These are phyloP conservation scores for Leishmania mexicana DNA, from an alignment of 208 protist genomes.

Conservation along the genomic window DNA sequence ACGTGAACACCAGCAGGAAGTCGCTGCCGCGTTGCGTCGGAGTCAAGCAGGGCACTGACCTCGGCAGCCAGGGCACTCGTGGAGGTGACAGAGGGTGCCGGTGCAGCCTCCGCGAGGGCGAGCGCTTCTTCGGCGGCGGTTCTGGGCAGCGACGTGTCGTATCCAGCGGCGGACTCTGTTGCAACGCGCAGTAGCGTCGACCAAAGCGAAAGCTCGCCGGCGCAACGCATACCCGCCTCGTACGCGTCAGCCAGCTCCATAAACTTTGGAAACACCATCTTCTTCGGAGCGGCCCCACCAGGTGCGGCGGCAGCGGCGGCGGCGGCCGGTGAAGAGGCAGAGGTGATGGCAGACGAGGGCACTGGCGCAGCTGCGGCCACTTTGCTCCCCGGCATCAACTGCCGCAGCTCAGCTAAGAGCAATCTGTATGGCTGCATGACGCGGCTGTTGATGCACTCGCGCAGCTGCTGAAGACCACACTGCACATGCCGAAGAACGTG, in stretches of 20 bases:
- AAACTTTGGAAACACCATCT: conserved; percentile 68
- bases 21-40: conserved; percentile 21
- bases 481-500: conserved; percentile 53
- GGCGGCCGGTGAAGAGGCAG: background rate
- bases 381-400: conserved; percentile 27
- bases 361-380: conserved; percentile 4
- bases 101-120: conserved; percentile 8
- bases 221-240: conserved; percentile 42
- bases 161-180: conserved; percentile 41
- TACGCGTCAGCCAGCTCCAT: conserved; percentile 79
- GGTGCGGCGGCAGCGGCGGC: background rate
- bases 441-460: conserved; percentile 28
- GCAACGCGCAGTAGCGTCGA: conserved; percentile 50
- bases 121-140: conserved; percentile 52
- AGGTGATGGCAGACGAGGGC: background rate
- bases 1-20: conserved; percentile 36
- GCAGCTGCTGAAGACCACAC: conserved; percentile 46
- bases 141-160: conserved; percentile 46
- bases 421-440: conserved; percentile 52
- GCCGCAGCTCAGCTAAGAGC: conserved; percentile 49
- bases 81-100: conserved; percentile 13
- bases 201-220: conserved; percentile 58
- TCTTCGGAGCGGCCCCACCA: conserved; percentile 46
- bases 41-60: conserved; percentile 20
- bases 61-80: conserved; percentile 24